Evolutionary conservation across 1,284 basidiomycete genomes (phyloP).

Genomic region (Rhodotorula sp.): DNA sequence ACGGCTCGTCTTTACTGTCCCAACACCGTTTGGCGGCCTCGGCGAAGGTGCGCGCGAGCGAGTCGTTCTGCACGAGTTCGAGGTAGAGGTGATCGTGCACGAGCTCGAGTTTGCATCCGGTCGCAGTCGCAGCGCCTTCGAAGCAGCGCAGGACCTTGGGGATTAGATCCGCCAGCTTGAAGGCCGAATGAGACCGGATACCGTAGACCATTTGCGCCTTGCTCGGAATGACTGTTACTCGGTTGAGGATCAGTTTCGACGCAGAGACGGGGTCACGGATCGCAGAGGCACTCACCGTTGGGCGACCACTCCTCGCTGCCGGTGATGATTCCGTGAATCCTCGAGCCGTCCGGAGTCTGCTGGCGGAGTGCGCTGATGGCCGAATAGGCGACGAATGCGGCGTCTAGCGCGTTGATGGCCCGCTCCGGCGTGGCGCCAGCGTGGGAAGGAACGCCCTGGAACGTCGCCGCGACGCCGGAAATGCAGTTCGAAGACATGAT

Average conservation of each 20-base stretch:
- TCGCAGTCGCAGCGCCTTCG: conserved; percentile 1
- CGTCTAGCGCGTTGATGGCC: conserved; percentile 78
- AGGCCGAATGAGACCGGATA: background rate
- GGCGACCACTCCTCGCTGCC: conserved; percentile 44
- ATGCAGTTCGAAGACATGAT: conserved; percentile 44
- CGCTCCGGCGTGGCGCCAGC: conserved; percentile 75
- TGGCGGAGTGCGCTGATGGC: conserved; percentile 71
- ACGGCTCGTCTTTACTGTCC: background rate
- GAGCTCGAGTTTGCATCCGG: background rate
- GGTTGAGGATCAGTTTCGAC: too few relatives aligned
- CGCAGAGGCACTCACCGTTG: background rate
- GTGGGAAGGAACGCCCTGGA: conserved; percentile 59
- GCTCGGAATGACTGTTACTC: conserved; percentile 1
- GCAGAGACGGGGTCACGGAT: too few relatives aligned
- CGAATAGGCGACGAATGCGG: conserved; percentile 74
- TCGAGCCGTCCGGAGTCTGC: conserved; percentile 63
- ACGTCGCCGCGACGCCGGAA: conserved; percentile 42
- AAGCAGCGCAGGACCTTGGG: conserved; percentile 8
- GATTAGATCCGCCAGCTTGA: background rate
- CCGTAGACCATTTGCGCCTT: conserved; percentile 2
- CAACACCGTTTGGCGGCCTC: background rate
- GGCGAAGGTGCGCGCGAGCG: conserved; percentile 1
- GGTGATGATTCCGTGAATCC: conserved; percentile 62
- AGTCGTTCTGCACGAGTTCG: background rate
- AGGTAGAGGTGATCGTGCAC: conserved; percentile 3